Conservation (phyloP, 306 rosid species). For the Quercus variabilis region DNA sequence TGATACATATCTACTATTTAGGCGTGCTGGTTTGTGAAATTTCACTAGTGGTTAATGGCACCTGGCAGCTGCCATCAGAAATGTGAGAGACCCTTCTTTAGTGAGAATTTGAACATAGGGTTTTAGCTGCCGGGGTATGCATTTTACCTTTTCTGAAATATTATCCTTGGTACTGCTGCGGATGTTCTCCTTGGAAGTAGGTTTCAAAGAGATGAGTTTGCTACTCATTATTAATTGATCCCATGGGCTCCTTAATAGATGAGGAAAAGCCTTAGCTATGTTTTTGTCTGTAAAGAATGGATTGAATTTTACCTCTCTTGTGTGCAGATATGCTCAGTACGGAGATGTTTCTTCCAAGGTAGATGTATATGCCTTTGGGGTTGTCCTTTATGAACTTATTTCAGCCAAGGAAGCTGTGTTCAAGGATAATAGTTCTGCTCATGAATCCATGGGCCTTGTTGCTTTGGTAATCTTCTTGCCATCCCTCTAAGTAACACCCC, state of each 20-base stretch:
- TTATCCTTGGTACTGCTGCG: neutral
- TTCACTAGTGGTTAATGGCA: neutral
- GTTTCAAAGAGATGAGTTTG: neutral
- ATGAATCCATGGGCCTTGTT: constrained; percentile 75
- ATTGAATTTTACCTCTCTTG: constrained; percentile 12
- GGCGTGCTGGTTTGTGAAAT: neutral
- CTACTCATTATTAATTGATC: neutral
- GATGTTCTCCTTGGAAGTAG: neutral
- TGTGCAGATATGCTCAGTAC: constrained; percentile 77
- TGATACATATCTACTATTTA: neutral
- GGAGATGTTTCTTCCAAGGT: constrained; percentile 84
- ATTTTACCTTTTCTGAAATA: neutral
- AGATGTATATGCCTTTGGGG: constrained; percentile 89
- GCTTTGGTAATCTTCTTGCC: constrained; percentile 48
- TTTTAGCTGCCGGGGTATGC: neutral
- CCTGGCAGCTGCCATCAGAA: neutral
- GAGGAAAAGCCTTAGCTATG: neutral
- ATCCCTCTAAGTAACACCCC: neutral
- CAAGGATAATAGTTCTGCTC: constrained; percentile 28
- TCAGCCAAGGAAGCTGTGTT: constrained; percentile 84
- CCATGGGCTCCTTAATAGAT: neutral
- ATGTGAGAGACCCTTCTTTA: neutral
- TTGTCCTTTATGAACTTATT: constrained; percentile 84
- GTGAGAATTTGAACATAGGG: neutral
- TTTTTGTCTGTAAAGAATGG: constrained; percentile 1